These are phyloP conservation scores for Aspergillus ibericus DNA, from an alignment of 2,329 filamentous ascomycete genomes.

Conservation along the genomic window DNA sequence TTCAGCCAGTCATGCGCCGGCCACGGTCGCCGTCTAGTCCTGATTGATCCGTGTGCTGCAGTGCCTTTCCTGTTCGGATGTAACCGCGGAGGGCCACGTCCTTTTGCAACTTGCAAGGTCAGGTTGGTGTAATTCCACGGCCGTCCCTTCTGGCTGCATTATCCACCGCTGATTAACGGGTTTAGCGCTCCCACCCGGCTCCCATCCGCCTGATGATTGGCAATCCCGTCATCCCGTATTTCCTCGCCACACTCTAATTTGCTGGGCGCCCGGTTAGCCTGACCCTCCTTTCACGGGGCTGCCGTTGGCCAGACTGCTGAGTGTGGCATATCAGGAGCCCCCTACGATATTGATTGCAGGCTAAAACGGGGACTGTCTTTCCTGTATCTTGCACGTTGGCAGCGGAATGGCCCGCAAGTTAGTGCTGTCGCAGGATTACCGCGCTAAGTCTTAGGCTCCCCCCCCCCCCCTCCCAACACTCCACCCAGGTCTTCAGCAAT, in stretches of 20 bases:
- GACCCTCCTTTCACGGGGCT: neutral
- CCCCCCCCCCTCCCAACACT: neutral
- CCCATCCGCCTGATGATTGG: slow-evolving; percentile 1
- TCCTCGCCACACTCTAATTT: neutral
- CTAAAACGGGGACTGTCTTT: neutral
- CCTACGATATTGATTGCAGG: neutral
- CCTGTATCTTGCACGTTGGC: neutral
- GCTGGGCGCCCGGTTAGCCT: neutral
- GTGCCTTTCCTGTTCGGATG: neutral
- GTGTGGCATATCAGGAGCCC: neutral
- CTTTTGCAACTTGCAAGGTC: no score
- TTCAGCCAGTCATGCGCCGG: neutral
- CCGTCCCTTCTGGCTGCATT: neutral
- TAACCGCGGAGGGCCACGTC: neutral
- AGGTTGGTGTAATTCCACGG: neutral
- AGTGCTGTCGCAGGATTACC: neutral
- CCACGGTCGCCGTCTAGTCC: neutral
- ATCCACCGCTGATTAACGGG: neutral
- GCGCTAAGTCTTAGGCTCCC: neutral
- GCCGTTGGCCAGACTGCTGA: neutral
- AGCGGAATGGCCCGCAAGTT: slow-evolving; percentile 1
- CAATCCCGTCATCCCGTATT: neutral
- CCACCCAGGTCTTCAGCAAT: neutral
- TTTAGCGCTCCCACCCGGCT: neutral
- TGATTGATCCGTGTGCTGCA: neutral